These are phyloP conservation scores for Myotisia sp. DNA, from an alignment of 2,329 filamentous ascomycete species.

Conservation along the genomic window DNA sequence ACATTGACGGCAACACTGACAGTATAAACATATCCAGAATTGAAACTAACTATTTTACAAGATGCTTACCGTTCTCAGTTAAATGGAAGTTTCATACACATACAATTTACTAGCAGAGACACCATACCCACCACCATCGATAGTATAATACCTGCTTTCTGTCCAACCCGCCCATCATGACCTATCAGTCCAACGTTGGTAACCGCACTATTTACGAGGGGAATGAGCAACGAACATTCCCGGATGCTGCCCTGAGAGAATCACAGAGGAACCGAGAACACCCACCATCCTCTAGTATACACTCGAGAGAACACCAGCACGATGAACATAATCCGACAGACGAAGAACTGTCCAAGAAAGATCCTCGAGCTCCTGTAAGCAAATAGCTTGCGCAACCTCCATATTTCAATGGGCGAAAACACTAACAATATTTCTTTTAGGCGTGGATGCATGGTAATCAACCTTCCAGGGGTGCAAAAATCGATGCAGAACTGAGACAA, in stretches of 20 bases:
- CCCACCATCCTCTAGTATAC: conserved; percentile 29
- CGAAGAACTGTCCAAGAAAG: conserved; percentile 11
- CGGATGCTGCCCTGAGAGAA: conserved; percentile 38
- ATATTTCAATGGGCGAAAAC: neutral
- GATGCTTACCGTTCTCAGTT: no score
- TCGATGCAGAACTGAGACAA: conserved; percentile 31
- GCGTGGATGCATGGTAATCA: conserved; percentile 33
- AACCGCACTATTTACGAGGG: conserved; percentile 54
- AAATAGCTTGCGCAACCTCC: neutral
- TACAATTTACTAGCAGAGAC: no score
- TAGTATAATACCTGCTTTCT: no score
- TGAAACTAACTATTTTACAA: no score
- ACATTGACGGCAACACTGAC: no score
- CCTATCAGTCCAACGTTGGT: conserved; percentile 52
- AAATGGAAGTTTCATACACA: no score
- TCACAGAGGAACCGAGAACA: conserved; percentile 57
- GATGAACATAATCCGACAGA: conserved; percentile 28
- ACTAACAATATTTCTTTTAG: conserved; percentile 15
- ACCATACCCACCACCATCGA: no score
- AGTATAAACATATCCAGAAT: no score
- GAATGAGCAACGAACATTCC: conserved; percentile 57
- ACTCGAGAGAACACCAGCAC: conserved; percentile 9
- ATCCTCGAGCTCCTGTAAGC: conserved; percentile 55
- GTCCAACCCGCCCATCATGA: conserved; percentile 30
- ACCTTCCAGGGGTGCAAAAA: conserved; percentile 34